Percentiles rank a stretch among this genome's conserved stretches.
Evolutionary conservation across 495 filamentous ascomycete species (phyloP).

Genomic region (Hypoxylon trugodes): DNA sequence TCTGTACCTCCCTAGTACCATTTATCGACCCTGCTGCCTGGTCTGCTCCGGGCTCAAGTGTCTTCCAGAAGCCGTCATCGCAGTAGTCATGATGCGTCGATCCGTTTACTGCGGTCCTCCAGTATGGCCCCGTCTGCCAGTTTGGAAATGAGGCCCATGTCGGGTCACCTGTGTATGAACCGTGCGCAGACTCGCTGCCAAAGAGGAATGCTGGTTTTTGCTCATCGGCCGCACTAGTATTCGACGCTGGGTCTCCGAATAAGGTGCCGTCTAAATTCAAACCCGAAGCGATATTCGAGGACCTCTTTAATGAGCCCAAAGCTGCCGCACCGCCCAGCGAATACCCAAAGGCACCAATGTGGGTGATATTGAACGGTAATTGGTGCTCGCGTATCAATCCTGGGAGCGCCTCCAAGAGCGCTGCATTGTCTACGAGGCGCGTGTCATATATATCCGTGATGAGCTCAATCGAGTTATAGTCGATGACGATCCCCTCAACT

Average conservation of each 20-base stretch:
- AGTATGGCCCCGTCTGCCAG: constrained; percentile 32
- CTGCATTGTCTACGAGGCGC: constrained; percentile 31
- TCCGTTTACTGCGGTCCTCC: constrained; percentile 34
- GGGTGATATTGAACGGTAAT: constrained; percentile 36
- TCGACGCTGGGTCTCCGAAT: constrained; percentile 26
- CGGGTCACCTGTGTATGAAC: not conserved
- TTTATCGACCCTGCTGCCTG: constrained; percentile 30
- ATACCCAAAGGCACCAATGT: constrained; percentile 56
- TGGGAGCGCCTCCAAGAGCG: constrained; percentile 24
- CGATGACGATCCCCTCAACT: constrained; percentile 37
- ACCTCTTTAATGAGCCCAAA: constrained; percentile 44
- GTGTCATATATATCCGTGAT: constrained; percentile 24
- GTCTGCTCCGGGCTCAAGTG: constrained; percentile 22
- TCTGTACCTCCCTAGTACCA: constrained; percentile 10
- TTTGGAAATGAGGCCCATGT: constrained; percentile 27
- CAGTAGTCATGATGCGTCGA: constrained; percentile 45
- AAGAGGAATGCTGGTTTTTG: constrained; percentile 25
- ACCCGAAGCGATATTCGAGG: constrained; percentile 50
- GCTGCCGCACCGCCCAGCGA: constrained; percentile 61
- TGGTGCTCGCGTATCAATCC: constrained; percentile 6
- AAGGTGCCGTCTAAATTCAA: constrained; percentile 59
- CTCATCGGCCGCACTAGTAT: constrained; percentile 25
- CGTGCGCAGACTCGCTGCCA: constrained; percentile 19
- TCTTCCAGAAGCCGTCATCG: constrained; percentile 45
- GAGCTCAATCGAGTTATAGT: constrained; percentile 4